Conservation (phyloP, 1,284 basidiomycete genomes). For the Cystobasidium pallidum region DNA sequence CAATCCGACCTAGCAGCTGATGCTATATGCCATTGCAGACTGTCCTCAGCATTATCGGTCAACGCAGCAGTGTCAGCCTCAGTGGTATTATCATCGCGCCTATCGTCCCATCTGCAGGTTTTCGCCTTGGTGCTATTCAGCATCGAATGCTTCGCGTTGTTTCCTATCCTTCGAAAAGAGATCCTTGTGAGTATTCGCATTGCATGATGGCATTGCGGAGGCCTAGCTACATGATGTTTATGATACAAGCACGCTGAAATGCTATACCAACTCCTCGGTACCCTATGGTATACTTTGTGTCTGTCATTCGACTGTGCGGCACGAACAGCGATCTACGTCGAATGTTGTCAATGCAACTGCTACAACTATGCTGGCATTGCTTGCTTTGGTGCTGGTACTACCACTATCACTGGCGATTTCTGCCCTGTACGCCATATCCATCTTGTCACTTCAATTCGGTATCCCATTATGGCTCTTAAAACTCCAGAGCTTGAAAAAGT, state of each 20-base stretch:
- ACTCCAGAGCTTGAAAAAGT: slow-evolving; percentile 84
- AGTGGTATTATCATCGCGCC: slow-evolving; percentile 88
- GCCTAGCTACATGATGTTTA: neutral
- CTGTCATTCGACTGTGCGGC: neutral
- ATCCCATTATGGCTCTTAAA: slow-evolving; percentile 73
- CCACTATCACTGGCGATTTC: slow-evolving; percentile 26
- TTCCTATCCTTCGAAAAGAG: slow-evolving; percentile 77
- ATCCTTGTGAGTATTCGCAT: slow-evolving; percentile 65
- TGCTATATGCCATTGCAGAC: slow-evolving; percentile 60
- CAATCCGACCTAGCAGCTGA: slow-evolving; percentile 46
- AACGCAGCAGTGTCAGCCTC: slow-evolving; percentile 93
- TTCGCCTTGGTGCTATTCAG: slow-evolving; percentile 88
- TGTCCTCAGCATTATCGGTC: slow-evolving; percentile 87
- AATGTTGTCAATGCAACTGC: slow-evolving; percentile 62
- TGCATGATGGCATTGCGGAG: slow-evolving; percentile 18
- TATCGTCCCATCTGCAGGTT: slow-evolving; percentile 79
- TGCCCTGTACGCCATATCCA: slow-evolving; percentile 23
- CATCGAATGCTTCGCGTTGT: slow-evolving; percentile 80
- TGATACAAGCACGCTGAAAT: neutral
- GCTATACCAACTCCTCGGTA: too few species aligned
- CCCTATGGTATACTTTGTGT: too few species aligned
- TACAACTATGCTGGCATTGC: slow-evolving; percentile 61
- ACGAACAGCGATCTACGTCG: slow-evolving; percentile 62
- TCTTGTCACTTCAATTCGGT: slow-evolving; percentile 64
- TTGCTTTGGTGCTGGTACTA: slow-evolving; percentile 32